A percentile compares a stretch with the other conserved stretches of the same genome.
phyloP scores from a whole-genome alignment of 148 eudicot genomes.

The Polygonum aviculare region DNA sequence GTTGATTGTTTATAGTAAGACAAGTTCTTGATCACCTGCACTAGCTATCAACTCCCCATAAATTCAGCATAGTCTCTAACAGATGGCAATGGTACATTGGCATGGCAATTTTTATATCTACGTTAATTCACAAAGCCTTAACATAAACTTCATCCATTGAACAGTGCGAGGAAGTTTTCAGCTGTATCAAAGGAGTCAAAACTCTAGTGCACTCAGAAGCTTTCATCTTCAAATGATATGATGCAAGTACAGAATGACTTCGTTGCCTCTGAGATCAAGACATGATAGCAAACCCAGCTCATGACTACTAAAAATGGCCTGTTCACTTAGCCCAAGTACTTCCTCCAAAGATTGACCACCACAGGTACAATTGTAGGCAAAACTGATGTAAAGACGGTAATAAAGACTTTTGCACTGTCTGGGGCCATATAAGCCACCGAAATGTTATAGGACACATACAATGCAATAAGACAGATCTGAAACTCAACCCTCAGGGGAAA shows the following conservation, averaged over 20 bases:
- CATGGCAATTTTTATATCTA: no score
- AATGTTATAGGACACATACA: slow-evolving; percentile 27
- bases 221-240: not conserved
- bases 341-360: not conserved
- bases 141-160: not conserved
- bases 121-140: no score
- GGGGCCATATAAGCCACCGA: slow-evolving; percentile 23
- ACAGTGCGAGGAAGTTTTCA: not conserved
- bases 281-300: not conserved
- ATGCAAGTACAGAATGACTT: no score
- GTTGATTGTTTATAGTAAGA: no score
- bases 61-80: no score
- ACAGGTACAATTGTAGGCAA: slow-evolving; percentile 21
- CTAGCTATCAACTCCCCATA: no score
- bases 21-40: no score
- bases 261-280: not conserved
- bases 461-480: slow-evolving; percentile 24
- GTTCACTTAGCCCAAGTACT: not conserved
- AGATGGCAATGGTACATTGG: no score
- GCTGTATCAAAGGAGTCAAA: no score
- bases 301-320: not conserved
- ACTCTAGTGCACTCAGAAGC: no score
- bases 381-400: slow-evolving; percentile 14
- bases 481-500: slow-evolving; percentile 47
- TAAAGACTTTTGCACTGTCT: not conserved